Evolutionary conservation across 805 yeast species (phyloP).

Genomic region (Nadsonia fulvescens): DNA sequence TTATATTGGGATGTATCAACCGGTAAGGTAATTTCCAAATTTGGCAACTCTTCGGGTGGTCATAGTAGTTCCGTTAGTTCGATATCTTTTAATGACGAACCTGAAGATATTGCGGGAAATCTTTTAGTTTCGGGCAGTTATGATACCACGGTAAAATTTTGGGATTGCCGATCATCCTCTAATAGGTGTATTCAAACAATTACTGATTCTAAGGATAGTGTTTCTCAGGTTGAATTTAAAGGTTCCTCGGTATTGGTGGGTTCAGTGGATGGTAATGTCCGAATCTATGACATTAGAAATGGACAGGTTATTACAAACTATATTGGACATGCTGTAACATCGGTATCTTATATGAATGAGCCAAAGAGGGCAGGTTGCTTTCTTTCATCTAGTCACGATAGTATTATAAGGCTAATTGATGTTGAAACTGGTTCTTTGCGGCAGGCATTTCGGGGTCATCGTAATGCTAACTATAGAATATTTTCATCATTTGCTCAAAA

Average conservation of each 20-base stretch:
- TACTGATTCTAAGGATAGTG: conserved; percentile 18
- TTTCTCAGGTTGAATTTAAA: conserved; percentile 13
- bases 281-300: conserved; percentile 17
- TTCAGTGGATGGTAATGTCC: conserved; percentile 17
- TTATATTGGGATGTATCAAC: conserved; percentile 17
- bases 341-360: conserved; percentile 8
- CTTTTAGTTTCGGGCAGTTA: conserved; percentile 77
- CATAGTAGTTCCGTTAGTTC: too few relatives aligned
- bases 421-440: conserved; percentile 11
- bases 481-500: conserved; percentile 12
- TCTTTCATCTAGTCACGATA: conserved; percentile 15
- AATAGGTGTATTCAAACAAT: conserved; percentile 20
- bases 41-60: too few relatives aligned
- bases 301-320: conserved; percentile 14
- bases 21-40: conserved; percentile 12
- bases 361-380: conserved; percentile 7
- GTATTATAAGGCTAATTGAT: conserved; percentile 13
- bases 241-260: conserved; percentile 14
- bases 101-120: conserved; percentile 40
- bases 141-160: conserved; percentile 76
- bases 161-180: conserved; percentile 27
- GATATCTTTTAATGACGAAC: too few relatives aligned
- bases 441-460: conserved; percentile 14
- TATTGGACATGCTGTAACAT: conserved; percentile 16
- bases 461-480: conserved; percentile 11